A percentile compares a stretch with the other conserved stretches of the same genome.
These are phyloP conservation scores for Elsinoe ampelina DNA, from an alignment of 2,329 filamentous ascomycete genomes.

Conservation along the genomic window DNA sequence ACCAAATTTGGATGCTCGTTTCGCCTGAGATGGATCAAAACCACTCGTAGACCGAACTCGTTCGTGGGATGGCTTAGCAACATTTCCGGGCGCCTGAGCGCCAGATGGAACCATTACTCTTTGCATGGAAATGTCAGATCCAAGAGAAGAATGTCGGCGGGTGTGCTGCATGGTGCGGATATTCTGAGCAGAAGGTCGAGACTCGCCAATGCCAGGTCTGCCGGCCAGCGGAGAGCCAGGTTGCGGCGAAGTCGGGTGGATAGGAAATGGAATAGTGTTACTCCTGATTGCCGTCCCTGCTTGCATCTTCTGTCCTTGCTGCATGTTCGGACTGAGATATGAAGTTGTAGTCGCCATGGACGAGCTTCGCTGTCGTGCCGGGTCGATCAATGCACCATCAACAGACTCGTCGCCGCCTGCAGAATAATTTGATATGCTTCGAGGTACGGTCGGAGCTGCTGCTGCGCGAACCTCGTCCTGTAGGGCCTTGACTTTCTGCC, in stretches of 20 bases:
- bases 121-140: constrained; percentile 34
- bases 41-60: constrained; percentile 7
- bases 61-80: background rate
- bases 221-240: constrained; percentile 21
- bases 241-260: background rate
- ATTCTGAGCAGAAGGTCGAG: constrained; percentile 28
- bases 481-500: constrained; percentile 89
- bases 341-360: constrained; percentile 24
- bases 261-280: constrained; percentile 1
- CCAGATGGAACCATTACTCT: constrained; percentile 14
- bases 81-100: constrained; percentile 20
- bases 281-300: background rate
- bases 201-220: constrained; percentile 23
- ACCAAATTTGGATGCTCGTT: constrained; percentile 19
- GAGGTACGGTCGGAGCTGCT: constrained; percentile 33
- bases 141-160: constrained; percentile 78
- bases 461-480: constrained; percentile 73
- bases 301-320: constrained; percentile 10
- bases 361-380: constrained; percentile 37
- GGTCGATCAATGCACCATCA: constrained; percentile 34
- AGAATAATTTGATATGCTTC: constrained; percentile 34
- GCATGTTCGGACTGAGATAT: constrained; percentile 6
- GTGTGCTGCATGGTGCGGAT: constrained; percentile 58
- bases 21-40: constrained; percentile 8
- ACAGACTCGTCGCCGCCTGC: constrained; percentile 23